A percentile compares a stretch with the other conserved stretches of the same genome.
These are phyloP conservation scores for Trichosanthes cucumerina DNA, from an alignment of 306 rosid genomes.

Conservation along the genomic window DNA sequence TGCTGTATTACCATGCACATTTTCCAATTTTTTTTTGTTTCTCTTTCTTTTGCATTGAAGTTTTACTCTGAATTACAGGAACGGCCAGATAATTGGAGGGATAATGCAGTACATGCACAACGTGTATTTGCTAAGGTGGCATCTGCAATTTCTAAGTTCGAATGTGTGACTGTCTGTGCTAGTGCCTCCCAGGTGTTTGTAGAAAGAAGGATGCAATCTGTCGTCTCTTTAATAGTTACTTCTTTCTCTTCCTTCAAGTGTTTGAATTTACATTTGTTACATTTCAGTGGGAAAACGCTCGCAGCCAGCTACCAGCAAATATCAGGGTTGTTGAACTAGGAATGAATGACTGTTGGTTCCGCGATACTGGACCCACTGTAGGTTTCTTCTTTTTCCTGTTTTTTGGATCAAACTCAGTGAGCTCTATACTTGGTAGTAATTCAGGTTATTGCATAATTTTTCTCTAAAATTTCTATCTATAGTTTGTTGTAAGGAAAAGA, in stretches of 20 bases:
- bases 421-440: not conserved
- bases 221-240: not conserved
- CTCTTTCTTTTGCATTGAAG: not conserved
- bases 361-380: slow-evolving; percentile 81
- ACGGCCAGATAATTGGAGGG: slow-evolving; percentile 88
- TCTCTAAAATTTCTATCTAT: not conserved
- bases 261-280: not conserved
- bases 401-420: not conserved
- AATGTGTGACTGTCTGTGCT: slow-evolving; percentile 69
- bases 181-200: slow-evolving; percentile 43
- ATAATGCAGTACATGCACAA: slow-evolving; percentile 52
- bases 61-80: slow-evolving; percentile 42
- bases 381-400: slow-evolving; percentile 20
- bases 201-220: not conserved
- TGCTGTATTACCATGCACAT: not conserved
- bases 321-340: slow-evolving; percentile 73
- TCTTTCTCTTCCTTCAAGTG: not conserved
- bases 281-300: slow-evolving; percentile 67
- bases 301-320: slow-evolving; percentile 45
- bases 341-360: slow-evolving; percentile 83
- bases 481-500: slow-evolving; percentile 66
- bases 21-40: not conserved
- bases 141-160: slow-evolving; percentile 68
- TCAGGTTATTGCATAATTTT: slow-evolving; percentile 4
- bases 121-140: slow-evolving; percentile 48